Base-by-base conservation (phyloP, 441 rosid genomes). In the Arabidopsis lyrata region DNA sequence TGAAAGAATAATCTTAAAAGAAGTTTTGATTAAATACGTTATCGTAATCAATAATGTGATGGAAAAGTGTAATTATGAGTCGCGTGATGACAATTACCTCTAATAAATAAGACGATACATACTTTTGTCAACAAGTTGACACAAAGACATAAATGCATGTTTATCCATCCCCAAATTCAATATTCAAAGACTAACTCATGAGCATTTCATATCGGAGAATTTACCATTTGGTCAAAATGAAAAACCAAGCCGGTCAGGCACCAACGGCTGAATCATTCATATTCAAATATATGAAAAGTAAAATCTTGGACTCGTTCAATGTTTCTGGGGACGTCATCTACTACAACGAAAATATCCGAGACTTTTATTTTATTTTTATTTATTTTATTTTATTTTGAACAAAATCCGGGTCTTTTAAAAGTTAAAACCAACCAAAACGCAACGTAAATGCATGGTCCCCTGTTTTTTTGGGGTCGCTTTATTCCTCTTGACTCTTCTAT, bases 121-220 rank as follows among this genome's bases (percentile, higher is more conserved):
- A 41, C 32, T 50, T 61, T 49, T 50, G 49, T 60, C 20, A 6
- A 61, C 27, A 53, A 53, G 58, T 59, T 50, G 45, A 20, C 54
- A 66, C 62, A 32, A 58, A 68, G 63, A 54, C 79, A 68, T 76
- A 27, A 62, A 36, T 69, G 31, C 74, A 52, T 68, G 34, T 24
- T n/a, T 62, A 75, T 61, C 68, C 68, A 52, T 22, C 56, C 56
- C 8, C 15, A 50, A 50, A 2, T 5, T 20, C 5, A 22, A 22
- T 8, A 1, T 52, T 11, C 31, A 10, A 20, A 50, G n/a, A 18
- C 29, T n/a, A 5, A 15, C 1, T 13, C 6, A 44, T 5, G 9
- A 44, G 8, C 16, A 14, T 44, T 44, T n/a, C 8, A n/a, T 2
- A 12, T 32, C 1, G 5, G 22, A 57, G 10, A 10, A 32, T 14